Conservation (phyloP, 352 stramenopile species). For the Thalassiosira allenii region DNA sequence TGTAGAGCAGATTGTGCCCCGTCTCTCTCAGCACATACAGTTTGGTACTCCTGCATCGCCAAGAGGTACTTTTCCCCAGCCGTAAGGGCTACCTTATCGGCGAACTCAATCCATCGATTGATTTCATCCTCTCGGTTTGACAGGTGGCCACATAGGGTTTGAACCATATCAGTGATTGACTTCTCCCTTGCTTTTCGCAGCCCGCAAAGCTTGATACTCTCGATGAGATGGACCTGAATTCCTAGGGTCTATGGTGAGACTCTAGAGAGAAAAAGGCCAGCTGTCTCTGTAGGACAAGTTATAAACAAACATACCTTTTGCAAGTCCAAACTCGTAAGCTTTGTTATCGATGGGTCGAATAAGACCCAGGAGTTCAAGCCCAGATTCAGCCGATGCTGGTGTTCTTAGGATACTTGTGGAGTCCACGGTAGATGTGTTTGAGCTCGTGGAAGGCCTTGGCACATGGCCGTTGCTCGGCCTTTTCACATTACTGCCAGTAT, state of each 20-base stretch:
- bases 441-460: background rate
- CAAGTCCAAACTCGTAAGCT: conserved; percentile 44
- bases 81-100: conserved; percentile 32
- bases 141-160: conserved; percentile 53
- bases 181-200: conserved; percentile 50
- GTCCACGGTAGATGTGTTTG: background rate
- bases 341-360: conserved; percentile 30
- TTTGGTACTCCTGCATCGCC: conserved; percentile 29
- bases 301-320: too few species aligned
- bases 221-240: conserved; percentile 52
- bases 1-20: background rate
- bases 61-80: conserved; percentile 35
- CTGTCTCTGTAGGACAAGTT: too few species aligned
- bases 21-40: conserved; percentile 15
- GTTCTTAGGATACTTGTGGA: background rate
- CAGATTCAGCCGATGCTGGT: conserved; percentile 28
- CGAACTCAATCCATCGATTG: conserved; percentile 45
- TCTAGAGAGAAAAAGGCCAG: too few species aligned
- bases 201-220: conserved; percentile 58
- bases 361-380: conserved; percentile 27
- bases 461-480: background rate
- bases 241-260: too few species aligned
- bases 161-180: conserved; percentile 49
- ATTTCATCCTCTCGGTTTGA: conserved; percentile 49
- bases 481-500: background rate